Evolutionary conservation across 2,329 filamentous ascomycete genomes (phyloP), one percentile per base, ranked within the genome.

Genomic region (Monilinia polystroma): DNA sequence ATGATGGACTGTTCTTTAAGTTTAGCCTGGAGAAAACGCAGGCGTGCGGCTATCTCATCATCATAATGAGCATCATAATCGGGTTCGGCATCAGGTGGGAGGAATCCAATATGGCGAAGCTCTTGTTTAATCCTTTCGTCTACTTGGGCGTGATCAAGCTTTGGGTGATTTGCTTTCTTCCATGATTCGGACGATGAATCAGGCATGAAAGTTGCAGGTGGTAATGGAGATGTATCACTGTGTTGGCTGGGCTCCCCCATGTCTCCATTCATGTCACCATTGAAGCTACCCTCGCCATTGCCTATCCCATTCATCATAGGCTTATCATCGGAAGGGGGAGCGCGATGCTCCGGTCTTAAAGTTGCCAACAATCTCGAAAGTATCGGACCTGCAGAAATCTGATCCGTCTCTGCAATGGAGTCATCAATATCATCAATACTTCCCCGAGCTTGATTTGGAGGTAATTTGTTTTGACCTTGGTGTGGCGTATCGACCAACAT

Each of bases 111-210:
- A 78, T 97, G 91, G 18, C 90, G 88, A 23, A 99, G 85, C 76
- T 99, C 95, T 74, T 93, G 90, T 79, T 96, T 91, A 63, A 97
- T 86, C 57, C 95, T 91, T 75, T 97, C 91, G 73, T 99, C 95
- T 26, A 97, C 86, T 75, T 93, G 89, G 3, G 85, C 84, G 76
- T 96, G 96, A 75, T 97, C 93, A 8, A 96, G 83, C 72, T 92
- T 93, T 1, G 84, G 84, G 64, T 90, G 87, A 1, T 85, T 87
- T 0, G 90, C 86, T 67, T 92, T 91, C 78, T 92, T 94, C 88
- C 92, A 95, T 7, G 86, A 83, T 71, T 90, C 90, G 5, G 88
- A 85, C 6, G 86, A 85, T 3, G 91, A 90, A 70, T 96, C 92
- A 0, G 90, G 83, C 81, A 97, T 92, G 70, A 85, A 88, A 0